Evolutionary conservation across 306 rosid genomes (phyloP), one percentile per base, ranked within the genome.

Genomic region (Prosopis cineraria): DNA sequence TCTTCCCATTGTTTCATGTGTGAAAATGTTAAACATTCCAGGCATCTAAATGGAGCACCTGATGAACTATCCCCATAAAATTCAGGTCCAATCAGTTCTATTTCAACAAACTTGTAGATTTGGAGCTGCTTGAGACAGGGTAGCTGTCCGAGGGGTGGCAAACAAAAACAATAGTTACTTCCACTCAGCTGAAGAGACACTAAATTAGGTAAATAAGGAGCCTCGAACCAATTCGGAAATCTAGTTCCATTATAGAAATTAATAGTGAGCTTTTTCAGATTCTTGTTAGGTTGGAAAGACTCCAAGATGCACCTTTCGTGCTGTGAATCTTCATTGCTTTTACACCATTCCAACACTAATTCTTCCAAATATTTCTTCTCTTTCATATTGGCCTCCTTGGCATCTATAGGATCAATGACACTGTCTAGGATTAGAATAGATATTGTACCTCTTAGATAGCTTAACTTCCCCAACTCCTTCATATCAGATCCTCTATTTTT

Each of bases 161-260:
- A 8, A 39, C 27, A 50, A 50, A 53, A 72, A 56, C 77, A 53
- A 14, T 53, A 5, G 3, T 24, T 36, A 24, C 77, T n/a, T 24
- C 22, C 13, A 2, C 3, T 1, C 47, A 72, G 16, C 50, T 20
- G 0, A 30, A 55, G 31, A 17, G 2, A n/a, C 16, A 55, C 77
- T 17, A 72, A n/a, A n/a, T n/a, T n/a, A n/a, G n/a, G n/a, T n/a
- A n/a, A n/a, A n/a, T n/a, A n/a, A n/a, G n/a, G n/a, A n/a, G n/a
- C n/a, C n/a, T n/a, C n/a, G n/a, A n/a, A n/a, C n/a, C n/a, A n/a
- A 13, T 19, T 17, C 17, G 81, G 37, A 68, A 77, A 77, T 63
- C 75, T 55, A 7, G 58, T 77, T 43, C 75, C 75, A 0, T 27
- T 6, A 3, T 53, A 77, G 30, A 10, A 3, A 10, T 2, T 1